Evolutionary conservation across 2,329 filamentous ascomycete genomes (phyloP).

Genomic region (Diaporthe ampelina): DNA sequence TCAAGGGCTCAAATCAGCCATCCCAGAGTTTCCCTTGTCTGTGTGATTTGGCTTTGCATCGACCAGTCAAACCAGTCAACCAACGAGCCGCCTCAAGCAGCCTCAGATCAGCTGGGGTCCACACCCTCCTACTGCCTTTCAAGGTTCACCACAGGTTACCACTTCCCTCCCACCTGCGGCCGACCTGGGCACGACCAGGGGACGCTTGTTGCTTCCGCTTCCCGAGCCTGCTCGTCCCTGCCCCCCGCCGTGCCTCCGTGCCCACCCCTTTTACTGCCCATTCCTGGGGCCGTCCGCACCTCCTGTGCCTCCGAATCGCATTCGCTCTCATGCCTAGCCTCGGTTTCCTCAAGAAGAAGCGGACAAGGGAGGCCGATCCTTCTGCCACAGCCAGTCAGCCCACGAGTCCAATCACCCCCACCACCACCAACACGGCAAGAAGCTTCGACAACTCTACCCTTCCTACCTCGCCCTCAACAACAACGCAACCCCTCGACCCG

Average conservation of each 20-base stretch:
- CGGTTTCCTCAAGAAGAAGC: slow-evolving; percentile 98
- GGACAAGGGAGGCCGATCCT: slow-evolving; percentile 89
- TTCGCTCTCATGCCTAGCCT: slow-evolving; percentile 83
- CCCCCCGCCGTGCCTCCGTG: slow-evolving; percentile 36
- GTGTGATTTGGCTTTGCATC: slow-evolving; percentile 40
- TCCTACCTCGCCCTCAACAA: slow-evolving; percentile 52
- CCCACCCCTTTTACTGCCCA: slow-evolving; percentile 39
- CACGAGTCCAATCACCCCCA: slow-evolving; percentile 73
- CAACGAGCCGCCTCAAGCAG: slow-evolving; percentile 33
- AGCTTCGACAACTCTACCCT: slow-evolving; percentile 61
- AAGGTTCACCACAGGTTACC: slow-evolving; percentile 31
- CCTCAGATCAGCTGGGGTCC: slow-evolving; percentile 33
- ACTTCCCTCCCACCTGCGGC: slow-evolving; percentile 30
- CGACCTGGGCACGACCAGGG: slow-evolving; percentile 36
- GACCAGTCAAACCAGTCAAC: slow-evolving; percentile 29
- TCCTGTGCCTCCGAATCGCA: slow-evolving; percentile 40
- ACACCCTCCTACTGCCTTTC: slow-evolving; percentile 34
- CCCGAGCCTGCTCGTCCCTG: slow-evolving; percentile 40
- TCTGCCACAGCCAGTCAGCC: slow-evolving; percentile 74
- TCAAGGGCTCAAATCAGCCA: slow-evolving; percentile 33
- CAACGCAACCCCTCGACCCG: slow-evolving; percentile 43
- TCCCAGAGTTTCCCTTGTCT: slow-evolving; percentile 28
- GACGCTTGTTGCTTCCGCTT: slow-evolving; percentile 34
- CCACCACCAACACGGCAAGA: slow-evolving; percentile 57
- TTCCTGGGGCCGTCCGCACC: slow-evolving; percentile 37